Percentiles rank a stretch among this genome's conserved stretches.
These are phyloP conservation scores for Wickerhamiella kurtzmanii DNA, from an alignment of 805 yeast genomes.

Conservation along the genomic window DNA sequence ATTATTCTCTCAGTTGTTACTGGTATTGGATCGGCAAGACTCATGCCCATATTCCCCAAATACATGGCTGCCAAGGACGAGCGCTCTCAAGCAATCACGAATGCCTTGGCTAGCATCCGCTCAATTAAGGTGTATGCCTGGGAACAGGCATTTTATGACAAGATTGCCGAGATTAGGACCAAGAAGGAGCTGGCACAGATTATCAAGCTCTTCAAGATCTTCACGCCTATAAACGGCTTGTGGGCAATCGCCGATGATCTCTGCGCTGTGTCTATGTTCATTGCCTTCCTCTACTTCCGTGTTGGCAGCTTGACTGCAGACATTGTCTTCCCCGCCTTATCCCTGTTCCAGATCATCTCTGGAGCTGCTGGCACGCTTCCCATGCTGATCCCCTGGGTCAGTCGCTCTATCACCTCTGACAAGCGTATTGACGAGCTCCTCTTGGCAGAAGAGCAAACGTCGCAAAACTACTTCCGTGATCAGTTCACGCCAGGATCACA, in stretches of 20 bases:
- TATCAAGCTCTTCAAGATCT: constrained; percentile 49
- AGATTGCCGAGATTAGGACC: constrained; percentile 40
- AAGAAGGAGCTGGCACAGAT: constrained; percentile 38
- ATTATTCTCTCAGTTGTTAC: constrained; percentile 20
- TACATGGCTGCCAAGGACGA: constrained; percentile 80
- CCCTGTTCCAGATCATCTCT: constrained; percentile 46
- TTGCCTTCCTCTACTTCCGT: constrained; percentile 49
- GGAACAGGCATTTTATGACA: constrained; percentile 60
- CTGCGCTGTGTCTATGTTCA: constrained; percentile 80
- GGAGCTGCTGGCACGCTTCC: constrained; percentile 11
- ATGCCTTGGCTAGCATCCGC: constrained; percentile 80
- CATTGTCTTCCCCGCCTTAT: constrained; percentile 53
- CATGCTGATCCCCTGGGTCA: constrained; percentile 4
- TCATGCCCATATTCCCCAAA: constrained; percentile 46
- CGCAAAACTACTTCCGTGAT: constrained; percentile 4
- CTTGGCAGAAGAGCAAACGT: constrained; percentile 6
- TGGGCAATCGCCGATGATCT: constrained; percentile 71
- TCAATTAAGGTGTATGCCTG: constrained; percentile 74
- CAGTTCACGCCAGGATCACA: not conserved
- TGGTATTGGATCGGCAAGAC: constrained; percentile 26
- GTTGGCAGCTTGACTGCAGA: constrained; percentile 68
- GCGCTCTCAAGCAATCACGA: constrained; percentile 69
- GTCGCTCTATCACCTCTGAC: constrained; percentile 7
- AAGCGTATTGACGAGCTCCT: constrained; percentile 12
- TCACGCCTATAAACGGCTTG: constrained; percentile 65